Evolutionary conservation across 2,329 filamentous ascomycete species (phyloP), one percentile per base, ranked within the genome.

Genomic region (Fusarium tricinctum): DNA sequence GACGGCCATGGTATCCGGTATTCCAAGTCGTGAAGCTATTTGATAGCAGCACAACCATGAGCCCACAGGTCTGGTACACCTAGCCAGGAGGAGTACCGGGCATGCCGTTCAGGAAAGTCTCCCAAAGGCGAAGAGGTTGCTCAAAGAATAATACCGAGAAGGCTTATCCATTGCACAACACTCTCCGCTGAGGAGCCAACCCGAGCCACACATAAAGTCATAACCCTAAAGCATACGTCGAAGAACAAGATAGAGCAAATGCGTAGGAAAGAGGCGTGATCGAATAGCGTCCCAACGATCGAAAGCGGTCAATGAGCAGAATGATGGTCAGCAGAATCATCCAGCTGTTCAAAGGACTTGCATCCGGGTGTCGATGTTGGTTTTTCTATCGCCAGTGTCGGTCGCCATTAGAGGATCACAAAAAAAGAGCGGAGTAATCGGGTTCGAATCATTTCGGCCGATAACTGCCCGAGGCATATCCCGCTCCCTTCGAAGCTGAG

Each of bases 401-500:
- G 71, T 71, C 58, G 69, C 70, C 69, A 67, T 33, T 50, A 60
- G 50, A 66, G 28, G 53, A 57, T 68, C 44, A 46, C 56, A 64
- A 58, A 68, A 28, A 30, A 57, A 64, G 56, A 53, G 48, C 63
- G 58, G 54, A 58, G 56, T 58, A 38, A 62, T 59, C 62, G 58
- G 49, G 22, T 63, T 63, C 58, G 56, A 71, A 72, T 75, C 69
- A 73, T 73, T 73, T 79, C 73, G 78, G 76, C 71, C 77, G 77
- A 72, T 79, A 77, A 73, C 69, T 78, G 76, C 78, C 78, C 72
- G 78, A 78, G 78, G 78, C 78, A 74, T 79, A 74, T 77, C 76
- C 84, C 83, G 83, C 85, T 85, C 88, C 89, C 84, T 91, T 92
- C 77, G 90, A 91, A 86, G 90, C 89, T 85, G 91, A 93, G 86